These are phyloP conservation scores for Garcileccinum viscosum DNA, from an alignment of 1,284 basidiomycete genomes.

Conservation along the genomic window DNA sequence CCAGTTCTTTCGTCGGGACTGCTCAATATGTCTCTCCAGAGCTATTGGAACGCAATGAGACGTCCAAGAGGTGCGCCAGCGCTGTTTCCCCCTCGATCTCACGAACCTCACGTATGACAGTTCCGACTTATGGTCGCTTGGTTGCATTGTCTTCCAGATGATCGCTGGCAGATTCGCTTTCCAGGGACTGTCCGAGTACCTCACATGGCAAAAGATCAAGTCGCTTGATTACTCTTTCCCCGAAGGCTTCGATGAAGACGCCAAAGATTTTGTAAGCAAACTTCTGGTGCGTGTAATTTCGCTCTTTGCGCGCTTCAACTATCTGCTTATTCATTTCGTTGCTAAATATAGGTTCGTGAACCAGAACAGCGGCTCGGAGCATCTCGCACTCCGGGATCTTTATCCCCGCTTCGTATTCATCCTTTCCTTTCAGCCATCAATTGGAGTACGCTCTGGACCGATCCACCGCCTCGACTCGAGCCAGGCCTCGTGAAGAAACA, in stretches of 20 bases:
- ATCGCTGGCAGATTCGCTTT: slow-evolving; percentile 93
- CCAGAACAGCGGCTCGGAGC: slow-evolving; percentile 76
- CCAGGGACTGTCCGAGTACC: slow-evolving; percentile 83
- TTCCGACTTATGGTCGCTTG: slow-evolving; percentile 97
- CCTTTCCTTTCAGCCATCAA: slow-evolving; percentile 76
- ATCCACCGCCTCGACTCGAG: slow-evolving; percentile 63
- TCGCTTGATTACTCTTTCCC: slow-evolving; percentile 76
- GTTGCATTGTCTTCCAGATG: slow-evolving; percentile 97
- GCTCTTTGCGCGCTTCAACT: slow-evolving; percentile 1
- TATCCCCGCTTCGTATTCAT: slow-evolving; percentile 71
- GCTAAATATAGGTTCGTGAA: slow-evolving; percentile 62
- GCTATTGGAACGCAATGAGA: slow-evolving; percentile 79
- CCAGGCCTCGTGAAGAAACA: slow-evolving; percentile 61
- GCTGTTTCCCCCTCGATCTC: background rate
- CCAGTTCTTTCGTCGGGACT: slow-evolving; percentile 93
- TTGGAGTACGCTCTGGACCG: slow-evolving; percentile 81
- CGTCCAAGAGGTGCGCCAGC: slow-evolving; percentile 64
- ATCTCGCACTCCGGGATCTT: slow-evolving; percentile 50
- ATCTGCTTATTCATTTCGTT: background rate
- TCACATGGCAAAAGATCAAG: slow-evolving; percentile 84
- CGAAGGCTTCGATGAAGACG: slow-evolving; percentile 71
- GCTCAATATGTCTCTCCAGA: slow-evolving; percentile 97
- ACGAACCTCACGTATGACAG: slow-evolving; percentile 45
- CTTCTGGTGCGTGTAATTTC: slow-evolving; percentile 60
- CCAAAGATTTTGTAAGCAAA: slow-evolving; percentile 69